Conservation (phyloP, 192 early-diverging fungal genomes). For the Linnemannia schmuckeri region DNA sequence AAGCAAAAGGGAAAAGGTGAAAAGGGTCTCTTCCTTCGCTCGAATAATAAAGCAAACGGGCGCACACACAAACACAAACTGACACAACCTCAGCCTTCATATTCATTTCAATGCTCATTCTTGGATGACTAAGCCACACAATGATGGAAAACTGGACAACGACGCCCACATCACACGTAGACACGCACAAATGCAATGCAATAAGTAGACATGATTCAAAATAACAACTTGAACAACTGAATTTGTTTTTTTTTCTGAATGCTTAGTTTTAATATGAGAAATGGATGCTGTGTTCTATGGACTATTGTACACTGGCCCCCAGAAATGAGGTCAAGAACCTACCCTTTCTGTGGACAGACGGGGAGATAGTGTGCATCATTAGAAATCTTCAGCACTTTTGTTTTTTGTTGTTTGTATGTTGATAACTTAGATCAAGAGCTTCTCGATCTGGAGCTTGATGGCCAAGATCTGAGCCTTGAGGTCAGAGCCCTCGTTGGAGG, state of each 20-base stretch:
- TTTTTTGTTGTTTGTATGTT: neutral
- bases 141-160: too few species aligned
- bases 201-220: neutral
- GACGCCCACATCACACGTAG: neutral
- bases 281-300: slow-evolving; percentile 11
- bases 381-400: slow-evolving; percentile 10
- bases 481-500: slow-evolving; percentile 98
- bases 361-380: slow-evolving; percentile 10
- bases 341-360: slow-evolving; percentile 4
- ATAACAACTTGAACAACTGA: neutral
- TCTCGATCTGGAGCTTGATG: slow-evolving; percentile 96
- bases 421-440: slow-evolving; percentile 81
- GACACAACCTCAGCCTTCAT: too few species aligned
- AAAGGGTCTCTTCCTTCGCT: neutral
- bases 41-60: neutral
- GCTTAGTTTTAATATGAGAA: slow-evolving; percentile 4
- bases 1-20: neutral
- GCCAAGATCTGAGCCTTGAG: slow-evolving; percentile 91
- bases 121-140: too few species aligned
- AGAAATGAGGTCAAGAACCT: slow-evolving; percentile 5
- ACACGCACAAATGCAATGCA: neutral
- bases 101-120: neutral
- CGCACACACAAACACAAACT: too few species aligned
- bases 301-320: slow-evolving; percentile 11
- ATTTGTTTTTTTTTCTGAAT: neutral